Evolutionary conservation across 768 basidiomycete genomes (phyloP).

Genomic region (Trametes sanguinea): DNA sequence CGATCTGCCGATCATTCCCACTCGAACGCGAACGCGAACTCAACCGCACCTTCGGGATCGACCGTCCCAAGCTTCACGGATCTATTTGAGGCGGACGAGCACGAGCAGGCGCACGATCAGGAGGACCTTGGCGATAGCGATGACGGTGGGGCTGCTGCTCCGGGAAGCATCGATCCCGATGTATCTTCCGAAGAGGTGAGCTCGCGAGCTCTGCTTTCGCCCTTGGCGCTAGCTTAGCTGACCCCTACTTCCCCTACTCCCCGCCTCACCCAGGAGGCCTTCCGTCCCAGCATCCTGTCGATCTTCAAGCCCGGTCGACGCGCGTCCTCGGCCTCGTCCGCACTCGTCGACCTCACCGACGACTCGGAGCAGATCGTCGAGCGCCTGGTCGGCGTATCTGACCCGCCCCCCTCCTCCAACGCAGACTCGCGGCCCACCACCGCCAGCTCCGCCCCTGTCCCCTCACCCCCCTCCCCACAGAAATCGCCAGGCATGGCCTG

Average conservation of each 20-base stretch:
- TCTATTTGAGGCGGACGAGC: slow-evolving; percentile 17
- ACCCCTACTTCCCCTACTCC: background rate
- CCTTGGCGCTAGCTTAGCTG: slow-evolving; percentile 15
- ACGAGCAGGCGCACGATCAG: too few species aligned
- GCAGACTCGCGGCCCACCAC: slow-evolving; percentile 7
- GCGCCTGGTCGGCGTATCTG: slow-evolving; percentile 24
- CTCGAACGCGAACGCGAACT: background rate
- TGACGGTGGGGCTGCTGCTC: background rate
- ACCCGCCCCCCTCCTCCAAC: slow-evolving; percentile 12
- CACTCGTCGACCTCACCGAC: slow-evolving; percentile 20
- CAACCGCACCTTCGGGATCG: slow-evolving; percentile 7
- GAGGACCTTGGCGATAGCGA: slow-evolving; percentile 4
- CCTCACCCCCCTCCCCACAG: slow-evolving; percentile 12
- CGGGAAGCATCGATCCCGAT: slow-evolving; percentile 16
- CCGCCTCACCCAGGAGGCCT: slow-evolving; percentile 15
- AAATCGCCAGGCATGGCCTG: slow-evolving; percentile 29
- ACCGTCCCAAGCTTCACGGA: slow-evolving; percentile 14
- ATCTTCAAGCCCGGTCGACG: slow-evolving; percentile 20
- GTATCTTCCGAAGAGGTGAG: slow-evolving; percentile 26
- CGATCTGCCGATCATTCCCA: slow-evolving; percentile 2
- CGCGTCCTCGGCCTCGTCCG: slow-evolving; percentile 19
- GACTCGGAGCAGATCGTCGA: slow-evolving; percentile 30
- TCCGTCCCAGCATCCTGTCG: slow-evolving; percentile 23
- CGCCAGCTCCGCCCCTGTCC: slow-evolving; percentile 15
- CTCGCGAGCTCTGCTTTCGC: slow-evolving; percentile 11